These are phyloP conservation scores for Hericium alpestre DNA, from an alignment of 768 basidiomycete genomes.

Conservation along the genomic window DNA sequence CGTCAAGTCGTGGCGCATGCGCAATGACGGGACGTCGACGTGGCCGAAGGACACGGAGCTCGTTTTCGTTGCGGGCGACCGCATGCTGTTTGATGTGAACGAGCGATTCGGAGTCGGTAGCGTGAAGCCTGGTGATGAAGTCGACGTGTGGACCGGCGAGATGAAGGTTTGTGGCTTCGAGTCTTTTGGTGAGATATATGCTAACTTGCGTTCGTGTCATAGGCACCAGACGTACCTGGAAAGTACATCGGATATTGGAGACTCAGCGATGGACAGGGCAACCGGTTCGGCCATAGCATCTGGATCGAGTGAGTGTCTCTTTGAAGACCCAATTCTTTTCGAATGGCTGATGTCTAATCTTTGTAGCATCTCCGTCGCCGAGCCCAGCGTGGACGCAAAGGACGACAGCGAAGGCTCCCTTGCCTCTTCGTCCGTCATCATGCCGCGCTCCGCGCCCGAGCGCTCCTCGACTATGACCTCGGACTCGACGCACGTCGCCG, in stretches of 20 bases:
- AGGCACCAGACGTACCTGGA: conserved; percentile 62
- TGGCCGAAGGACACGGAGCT: conserved; percentile 67
- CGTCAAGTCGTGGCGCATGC: conserved; percentile 71
- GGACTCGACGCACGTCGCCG: conserved; percentile 4
- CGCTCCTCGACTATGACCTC: conserved; percentile 1
- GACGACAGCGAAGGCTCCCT: conserved; percentile 38
- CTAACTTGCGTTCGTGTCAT: too few species aligned
- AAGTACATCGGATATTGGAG: conserved; percentile 73
- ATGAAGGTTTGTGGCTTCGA: conserved; percentile 34
- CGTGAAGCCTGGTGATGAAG: conserved; percentile 44
- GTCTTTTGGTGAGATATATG: too few species aligned
- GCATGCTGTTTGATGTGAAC: conserved; percentile 31
- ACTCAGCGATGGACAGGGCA: conserved; percentile 45
- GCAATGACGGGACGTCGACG: conserved; percentile 48
- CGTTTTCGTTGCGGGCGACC: conserved; percentile 60
- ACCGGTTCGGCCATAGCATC: conserved; percentile 60
- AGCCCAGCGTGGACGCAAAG: conserved; percentile 24
- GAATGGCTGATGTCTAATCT: not conserved
- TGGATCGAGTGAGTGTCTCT: conserved; percentile 62
- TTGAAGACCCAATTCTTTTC: not conserved
- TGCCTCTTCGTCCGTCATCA: conserved; percentile 60
- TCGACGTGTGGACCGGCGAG: conserved; percentile 63
- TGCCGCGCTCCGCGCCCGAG: conserved; percentile 33
- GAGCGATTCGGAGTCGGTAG: conserved; percentile 39
- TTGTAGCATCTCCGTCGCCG: conserved; percentile 56